Base-by-base conservation (phyloP, 208 protist species). In the Acanthamoeba quina region DNA sequence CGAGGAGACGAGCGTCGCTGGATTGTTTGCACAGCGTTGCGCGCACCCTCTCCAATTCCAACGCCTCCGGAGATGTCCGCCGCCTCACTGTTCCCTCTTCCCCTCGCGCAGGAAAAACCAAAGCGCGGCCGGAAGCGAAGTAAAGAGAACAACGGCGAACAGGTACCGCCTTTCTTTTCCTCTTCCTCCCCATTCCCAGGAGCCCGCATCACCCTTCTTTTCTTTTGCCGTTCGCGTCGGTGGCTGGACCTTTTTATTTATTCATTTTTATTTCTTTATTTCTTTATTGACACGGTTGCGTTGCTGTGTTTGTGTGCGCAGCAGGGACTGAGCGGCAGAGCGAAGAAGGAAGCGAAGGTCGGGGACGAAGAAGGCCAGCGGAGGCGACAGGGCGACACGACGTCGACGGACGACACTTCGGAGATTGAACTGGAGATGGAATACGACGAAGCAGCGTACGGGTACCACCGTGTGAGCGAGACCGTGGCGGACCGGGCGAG, bases 361-460 rank as follows among this genome's bases (percentile, higher is more conserved):
- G 64, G 64, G 11, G 64, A 72, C 29, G 29, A 72, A 5, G 64
- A 72, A 5, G 64, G 64, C 29, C 64, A 19, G n/a, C 24, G 64
- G 60, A 15, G 26, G 24, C 60, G 24, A 29, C 60, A 24, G 19
- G 60, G 29, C 29, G 64, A 72, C 64, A 37, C 72, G 41, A 82
- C 37, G 17, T 15, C 31, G 29, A n/a, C 31, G 19, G 31, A 76
- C 34, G 68, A 82, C 72, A 34, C 21, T 0, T 54, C 72, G 68
- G 68, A 76, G 68, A 44, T 76, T 44, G 68, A 76, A 44, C 68
- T 76, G 13, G 68, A 76, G 37, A 76, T 76, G 21, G 68, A 76
- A 26, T 41, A 76, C 31, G 68, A 76, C 19, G 68, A 76, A 26
- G 31, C 7, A 9, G 68, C 10, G 26, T 26, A 44, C 29, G 24